Evolutionary conservation across 2,329 filamentous ascomycete species (phyloP), one percentile per base, ranked within the genome.

Genomic region (Xylaria sp.): DNA sequence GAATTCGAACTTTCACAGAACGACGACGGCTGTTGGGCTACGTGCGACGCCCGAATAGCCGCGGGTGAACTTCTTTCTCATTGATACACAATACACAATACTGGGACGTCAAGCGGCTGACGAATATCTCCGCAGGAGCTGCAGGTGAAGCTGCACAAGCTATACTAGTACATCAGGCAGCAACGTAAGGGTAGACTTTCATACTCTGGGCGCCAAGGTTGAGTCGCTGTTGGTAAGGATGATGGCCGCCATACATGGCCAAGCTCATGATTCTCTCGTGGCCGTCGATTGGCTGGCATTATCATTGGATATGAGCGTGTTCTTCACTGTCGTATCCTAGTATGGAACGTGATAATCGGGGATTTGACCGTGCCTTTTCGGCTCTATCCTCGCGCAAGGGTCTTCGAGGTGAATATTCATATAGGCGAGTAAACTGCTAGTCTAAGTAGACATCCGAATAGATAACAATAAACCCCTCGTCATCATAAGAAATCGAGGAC

Each of bases 71-170:
- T 55, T 30, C 42, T 60, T 48, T 34, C 55, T 6, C 55, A 24
- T 56, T 6, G 50, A 24, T 56, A 47, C 39, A 12, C 19, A 39
- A 36, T 9, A 45, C 32, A 9, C 30, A 4, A 34, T 17, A 19
- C n/a, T 19, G 19, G 53, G 24, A 19, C 30, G 3, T 11, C 19
- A 45, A 34, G 45, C 42, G 57, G 65, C 65, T 68, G 65, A 68
- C 61, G 61, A 65, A 68, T 60, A 27, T 60, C 61, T 65, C 65
- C 65, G 50, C 65, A 68, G 17, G 32, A 36, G n/a, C 61, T 65
- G 65, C 65, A 65, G 45, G 32, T 30, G 21, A 65, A 65, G 39
- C 65, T 68, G 61, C 56, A 45, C 56, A 65, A 47, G 27, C 45
- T 19, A n/a, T 45, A 6, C 4, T 27, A 51, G 48, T 51, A 12